Conservation (phyloP, 2,329 filamentous ascomycete species). For the Alternaria sp. region DNA sequence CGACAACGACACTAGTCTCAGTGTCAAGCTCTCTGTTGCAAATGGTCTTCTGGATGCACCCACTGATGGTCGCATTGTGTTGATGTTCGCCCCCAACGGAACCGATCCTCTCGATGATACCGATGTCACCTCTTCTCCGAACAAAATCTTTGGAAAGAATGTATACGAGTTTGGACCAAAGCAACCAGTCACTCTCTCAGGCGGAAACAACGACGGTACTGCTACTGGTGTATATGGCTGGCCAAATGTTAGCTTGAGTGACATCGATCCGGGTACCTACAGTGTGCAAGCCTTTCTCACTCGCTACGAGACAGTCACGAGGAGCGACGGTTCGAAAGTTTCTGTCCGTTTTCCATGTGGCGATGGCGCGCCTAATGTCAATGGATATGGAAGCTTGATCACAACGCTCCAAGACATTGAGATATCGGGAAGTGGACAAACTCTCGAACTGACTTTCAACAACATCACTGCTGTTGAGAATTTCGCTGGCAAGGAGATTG, state of each 20-base stretch:
- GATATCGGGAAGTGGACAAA: constrained; percentile 40
- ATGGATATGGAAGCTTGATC: constrained; percentile 42
- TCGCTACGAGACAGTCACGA: constrained; percentile 45
- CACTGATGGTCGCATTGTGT: constrained; percentile 42
- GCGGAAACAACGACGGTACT: constrained; percentile 36
- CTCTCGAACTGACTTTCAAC: constrained; percentile 42
- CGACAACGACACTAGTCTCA: constrained; percentile 4
- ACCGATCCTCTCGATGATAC: constrained; percentile 48
- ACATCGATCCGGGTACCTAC: constrained; percentile 44
- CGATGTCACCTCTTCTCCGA: constrained; percentile 46
- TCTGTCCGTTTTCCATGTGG: constrained; percentile 50
- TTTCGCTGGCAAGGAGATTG: constrained; percentile 47
- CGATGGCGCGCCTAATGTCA: constrained; percentile 42
- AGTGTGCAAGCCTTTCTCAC: constrained; percentile 49
- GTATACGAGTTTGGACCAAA: constrained; percentile 37
- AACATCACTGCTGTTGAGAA: constrained; percentile 32
- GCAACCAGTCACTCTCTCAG: constrained; percentile 34
- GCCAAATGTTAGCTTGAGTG: constrained; percentile 43
- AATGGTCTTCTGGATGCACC: constrained; percentile 36
- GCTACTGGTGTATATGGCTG: constrained; percentile 45
- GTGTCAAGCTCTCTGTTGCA: constrained; percentile 38
- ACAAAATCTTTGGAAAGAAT: constrained; percentile 51
- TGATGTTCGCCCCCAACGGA: constrained; percentile 48
- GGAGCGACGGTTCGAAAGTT: constrained; percentile 49
- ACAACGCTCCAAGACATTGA: constrained; percentile 35